Conservation (phyloP, 148 eudicot genomes). For the Rhododendron molle region DNA sequence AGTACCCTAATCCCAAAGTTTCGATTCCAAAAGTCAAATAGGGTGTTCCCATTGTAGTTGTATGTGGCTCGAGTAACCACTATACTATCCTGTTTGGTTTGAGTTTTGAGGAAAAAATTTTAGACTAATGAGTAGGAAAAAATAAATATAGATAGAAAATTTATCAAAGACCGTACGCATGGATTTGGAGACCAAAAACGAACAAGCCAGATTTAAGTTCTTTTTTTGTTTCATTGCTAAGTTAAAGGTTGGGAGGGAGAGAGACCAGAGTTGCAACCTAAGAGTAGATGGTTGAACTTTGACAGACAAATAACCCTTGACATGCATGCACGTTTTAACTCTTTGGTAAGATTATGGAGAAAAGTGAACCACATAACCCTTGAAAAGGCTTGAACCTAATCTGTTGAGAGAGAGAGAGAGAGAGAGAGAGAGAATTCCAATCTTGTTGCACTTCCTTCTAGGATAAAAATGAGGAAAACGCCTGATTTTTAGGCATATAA, state of each 20-base stretch:
- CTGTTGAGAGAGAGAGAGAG: neutral
- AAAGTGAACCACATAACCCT: too few species aligned
- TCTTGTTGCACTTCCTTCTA: neutral
- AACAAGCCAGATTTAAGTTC: neutral
- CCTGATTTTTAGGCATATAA: constrained; percentile 7
- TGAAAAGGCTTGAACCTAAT: too few species aligned
- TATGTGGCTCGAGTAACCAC: neutral
- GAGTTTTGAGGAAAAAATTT: too few species aligned
- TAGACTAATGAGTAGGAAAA: too few species aligned
- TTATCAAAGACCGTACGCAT: too few species aligned
- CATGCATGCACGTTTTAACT: neutral
- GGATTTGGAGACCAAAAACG: too few species aligned
- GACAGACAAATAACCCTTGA: too few species aligned
- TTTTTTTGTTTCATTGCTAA: too few species aligned
- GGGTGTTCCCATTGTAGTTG: constrained; percentile 12
- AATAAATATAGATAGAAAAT: too few species aligned
- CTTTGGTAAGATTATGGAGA: neutral
- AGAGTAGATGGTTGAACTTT: neutral
- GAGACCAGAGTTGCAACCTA: neutral
- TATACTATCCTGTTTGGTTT: neutral
- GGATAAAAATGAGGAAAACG: neutral
- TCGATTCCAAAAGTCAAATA: constrained; percentile 17
- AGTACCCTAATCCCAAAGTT: constrained; percentile 13
- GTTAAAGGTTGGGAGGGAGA: too few species aligned
- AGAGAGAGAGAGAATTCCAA: neutral